Base-by-base conservation (phyloP, 2,329 filamentous ascomycete species). In the Lecanicillium sp. region DNA sequence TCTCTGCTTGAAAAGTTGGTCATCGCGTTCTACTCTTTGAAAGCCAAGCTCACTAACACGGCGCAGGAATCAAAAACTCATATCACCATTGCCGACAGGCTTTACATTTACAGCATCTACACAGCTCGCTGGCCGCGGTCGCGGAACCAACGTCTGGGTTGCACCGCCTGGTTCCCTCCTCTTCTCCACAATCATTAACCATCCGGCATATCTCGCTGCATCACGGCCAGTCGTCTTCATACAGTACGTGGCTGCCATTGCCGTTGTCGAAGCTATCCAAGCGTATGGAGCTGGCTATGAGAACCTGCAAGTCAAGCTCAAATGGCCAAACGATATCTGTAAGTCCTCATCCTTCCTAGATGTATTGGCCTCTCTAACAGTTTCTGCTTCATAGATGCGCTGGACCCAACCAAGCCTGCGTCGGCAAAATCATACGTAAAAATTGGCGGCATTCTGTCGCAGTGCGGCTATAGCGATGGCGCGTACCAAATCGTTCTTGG, bases 271-370 rank as follows among this genome's bases (percentile, higher is more conserved):
- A 45, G 90, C 86, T 0, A 80, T 96, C 45, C 81, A 85, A 46
- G 73, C 70, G 18, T 96, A 96, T 54, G 87, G 82, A 35, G 61
- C 62, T 3, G 85, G 81, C 7, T 96, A 94, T 58, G 70, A 76
- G 5, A 68, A 77, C 0, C 59, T 96, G 4, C 85, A 85, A 1
- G 72, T 98, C 29, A 88, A 85, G 56, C 64, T 98, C 22, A 98
- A 98, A 60, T 98, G 92, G 92, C 92, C 92, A 9, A 98, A 98
- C 52, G 92, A 98, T 55, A 85, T 98, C 39, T 90, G 78, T 80
- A 60, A 58, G 71, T 60, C 4, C 8, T 3, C 19, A 18, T 45
- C 22, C 22, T 7, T 6, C 22, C 7, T 25, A 25, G 6, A 7
- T 25, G 50, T 62, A 60, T 34, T 13, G 13, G 16, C 19, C 7